phyloP scores from a whole-genome alignment of 1,284 basidiomycete genomes.

The Prillingera fragicola region DNA sequence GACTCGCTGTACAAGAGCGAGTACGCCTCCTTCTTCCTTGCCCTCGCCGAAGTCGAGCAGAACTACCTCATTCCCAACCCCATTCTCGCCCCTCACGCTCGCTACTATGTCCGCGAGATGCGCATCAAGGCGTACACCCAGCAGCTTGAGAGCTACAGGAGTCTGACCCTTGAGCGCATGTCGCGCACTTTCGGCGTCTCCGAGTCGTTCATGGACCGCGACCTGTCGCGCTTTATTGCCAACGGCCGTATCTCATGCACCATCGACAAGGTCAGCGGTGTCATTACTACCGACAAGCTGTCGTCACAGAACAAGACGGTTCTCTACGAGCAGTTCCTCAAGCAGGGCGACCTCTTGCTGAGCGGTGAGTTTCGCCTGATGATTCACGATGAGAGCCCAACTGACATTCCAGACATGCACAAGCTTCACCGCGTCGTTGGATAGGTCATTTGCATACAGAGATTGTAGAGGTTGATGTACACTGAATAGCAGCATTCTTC shows the following conservation, averaged over 20 bases:
- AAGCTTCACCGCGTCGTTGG: conserved; percentile 47
- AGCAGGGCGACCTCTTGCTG: conserved; percentile 81
- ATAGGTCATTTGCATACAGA: conserved; percentile 21
- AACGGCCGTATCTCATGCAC: conserved; percentile 80
- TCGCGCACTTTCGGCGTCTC: conserved; percentile 84
- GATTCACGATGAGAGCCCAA: not conserved
- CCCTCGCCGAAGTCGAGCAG: conserved; percentile 84
- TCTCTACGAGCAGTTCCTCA: conserved; percentile 83
- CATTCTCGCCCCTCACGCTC: conserved; percentile 75
- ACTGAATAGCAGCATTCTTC: no score
- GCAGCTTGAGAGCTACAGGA: conserved; percentile 84
- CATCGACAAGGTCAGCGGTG: conserved; percentile 89
- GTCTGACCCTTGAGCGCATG: conserved; percentile 82
- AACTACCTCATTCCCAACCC: conserved; percentile 79
- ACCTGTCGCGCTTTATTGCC: conserved; percentile 89
- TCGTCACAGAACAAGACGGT: conserved; percentile 69
- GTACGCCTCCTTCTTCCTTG: conserved; percentile 88
- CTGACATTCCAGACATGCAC: conserved; percentile 40
- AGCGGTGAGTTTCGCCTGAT: conserved; percentile 50
- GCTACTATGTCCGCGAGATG: conserved; percentile 93
- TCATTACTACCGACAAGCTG: conserved; percentile 90
- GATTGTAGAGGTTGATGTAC: conserved; percentile 1
- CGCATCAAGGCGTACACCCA: conserved; percentile 91
- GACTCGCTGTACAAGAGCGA: conserved; percentile 79
- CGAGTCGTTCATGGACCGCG: conserved; percentile 82